Evolutionary conservation across 2,329 filamentous ascomycete genomes (phyloP).

Genomic region (Aphanocladium album): DNA sequence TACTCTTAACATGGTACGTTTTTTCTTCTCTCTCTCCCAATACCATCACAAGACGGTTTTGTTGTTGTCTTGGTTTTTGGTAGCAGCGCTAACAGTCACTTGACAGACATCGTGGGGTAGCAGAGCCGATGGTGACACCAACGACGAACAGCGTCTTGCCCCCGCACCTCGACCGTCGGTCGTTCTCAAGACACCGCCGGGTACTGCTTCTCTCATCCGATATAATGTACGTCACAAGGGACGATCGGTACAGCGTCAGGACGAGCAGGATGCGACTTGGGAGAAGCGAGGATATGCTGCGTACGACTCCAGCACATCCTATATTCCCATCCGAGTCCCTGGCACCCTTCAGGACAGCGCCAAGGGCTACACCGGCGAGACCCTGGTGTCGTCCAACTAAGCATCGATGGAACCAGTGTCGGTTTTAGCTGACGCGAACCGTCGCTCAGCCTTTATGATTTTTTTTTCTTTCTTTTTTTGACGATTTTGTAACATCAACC

Average conservation of each 20-base stretch:
- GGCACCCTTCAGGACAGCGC: neutral
- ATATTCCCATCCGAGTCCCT: conserved; percentile 24
- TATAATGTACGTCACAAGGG: conserved; percentile 41
- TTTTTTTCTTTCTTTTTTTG: neutral
- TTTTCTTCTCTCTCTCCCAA: conserved; percentile 12
- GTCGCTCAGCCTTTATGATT: neutral
- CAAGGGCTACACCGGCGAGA: conserved; percentile 3
- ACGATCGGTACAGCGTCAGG: conserved; percentile 22
- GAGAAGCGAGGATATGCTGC: conserved; percentile 29
- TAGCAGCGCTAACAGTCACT: conserved; percentile 5
- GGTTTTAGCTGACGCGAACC: neutral
- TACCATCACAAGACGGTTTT: neutral
- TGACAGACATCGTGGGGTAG: conserved; percentile 89
- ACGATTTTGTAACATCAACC: conserved; percentile 6
- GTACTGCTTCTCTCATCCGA: conserved; percentile 38
- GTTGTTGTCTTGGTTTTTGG: neutral
- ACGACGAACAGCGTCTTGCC: conserved; percentile 67
- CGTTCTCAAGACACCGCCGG: conserved; percentile 42
- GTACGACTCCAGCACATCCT: conserved; percentile 34
- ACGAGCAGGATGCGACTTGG: conserved; percentile 21
- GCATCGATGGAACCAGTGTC: neutral
- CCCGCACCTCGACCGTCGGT: conserved; percentile 37
- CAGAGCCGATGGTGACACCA: conserved; percentile 82
- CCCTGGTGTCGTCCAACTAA: conserved; percentile 6
- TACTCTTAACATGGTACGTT: conserved; percentile 75